A percentile compares a stretch with the other conserved stretches of the same genome.
phyloP scores from a whole-genome alignment of 805 yeast species.

The Saturnispora galanensis region DNA sequence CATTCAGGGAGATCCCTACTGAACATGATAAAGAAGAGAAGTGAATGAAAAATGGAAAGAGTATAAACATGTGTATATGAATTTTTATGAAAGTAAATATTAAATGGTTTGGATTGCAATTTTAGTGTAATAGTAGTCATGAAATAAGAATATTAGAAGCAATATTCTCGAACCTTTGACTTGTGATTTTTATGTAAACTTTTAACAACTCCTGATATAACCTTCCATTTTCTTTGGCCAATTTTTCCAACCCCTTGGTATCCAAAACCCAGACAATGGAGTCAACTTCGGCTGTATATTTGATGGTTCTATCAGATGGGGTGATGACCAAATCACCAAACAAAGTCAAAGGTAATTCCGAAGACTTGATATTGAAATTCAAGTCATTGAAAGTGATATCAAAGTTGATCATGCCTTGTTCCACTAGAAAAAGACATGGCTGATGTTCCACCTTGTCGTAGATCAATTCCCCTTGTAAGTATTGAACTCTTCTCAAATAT shows the following conservation, averaged over 20 bases:
- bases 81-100: not conserved
- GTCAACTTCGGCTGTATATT: conserved; percentile 35
- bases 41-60: not conserved
- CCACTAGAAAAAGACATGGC: conserved; percentile 46
- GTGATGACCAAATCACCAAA: conserved; percentile 51
- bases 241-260: conserved; percentile 31
- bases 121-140: not conserved
- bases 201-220: conserved; percentile 55
- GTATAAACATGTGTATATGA: not conserved
- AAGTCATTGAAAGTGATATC: conserved; percentile 32
- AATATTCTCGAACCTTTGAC: conserved; percentile 64
- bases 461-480: conserved; percentile 29
- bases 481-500: conserved; percentile 34
- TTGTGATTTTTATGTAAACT: conserved; percentile 51
- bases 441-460: conserved; percentile 36
- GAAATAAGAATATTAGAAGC: conserved; percentile 64
- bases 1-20: not conserved
- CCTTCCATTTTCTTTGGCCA: conserved; percentile 40
- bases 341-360: conserved; percentile 60
- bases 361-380: conserved; percentile 21
- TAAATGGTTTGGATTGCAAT: not conserved
- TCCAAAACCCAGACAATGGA: conserved; percentile 63
- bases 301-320: conserved; percentile 31
- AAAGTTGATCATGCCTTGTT: conserved; percentile 44
- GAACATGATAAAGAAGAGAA: conserved; percentile 3